These are phyloP conservation scores for Przewalskia tangutica DNA, from an alignment of 257 asterid genomes.

Conservation along the genomic window DNA sequence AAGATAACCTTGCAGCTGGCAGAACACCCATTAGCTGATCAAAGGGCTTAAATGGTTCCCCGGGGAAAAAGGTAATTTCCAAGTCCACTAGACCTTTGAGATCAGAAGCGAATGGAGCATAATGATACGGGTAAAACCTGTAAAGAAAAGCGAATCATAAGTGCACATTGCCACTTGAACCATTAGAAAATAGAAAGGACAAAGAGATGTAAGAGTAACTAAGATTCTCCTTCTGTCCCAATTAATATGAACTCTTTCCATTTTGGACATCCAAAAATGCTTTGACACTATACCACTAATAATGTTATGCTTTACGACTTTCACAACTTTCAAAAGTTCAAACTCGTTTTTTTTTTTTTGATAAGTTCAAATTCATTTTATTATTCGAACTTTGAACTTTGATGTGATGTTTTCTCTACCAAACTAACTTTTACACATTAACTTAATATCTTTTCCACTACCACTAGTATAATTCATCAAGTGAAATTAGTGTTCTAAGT, in stretches of 20 bases:
- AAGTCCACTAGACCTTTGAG: conserved; percentile 66
- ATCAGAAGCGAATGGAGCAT: conserved; percentile 98
- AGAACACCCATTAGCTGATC: conserved; percentile 97
- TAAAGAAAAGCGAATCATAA: conserved; percentile 5
- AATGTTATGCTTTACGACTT: neutral
- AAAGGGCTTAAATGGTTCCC: conserved; percentile 90
- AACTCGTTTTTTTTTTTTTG: neutral
- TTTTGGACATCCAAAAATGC: neutral
- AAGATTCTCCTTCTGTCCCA: neutral
- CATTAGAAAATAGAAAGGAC: neutral
- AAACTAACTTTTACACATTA: neutral
- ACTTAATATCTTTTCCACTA: neutral
- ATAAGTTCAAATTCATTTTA: neutral
- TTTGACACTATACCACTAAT: neutral
- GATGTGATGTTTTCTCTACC: neutral
- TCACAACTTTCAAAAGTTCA: neutral
- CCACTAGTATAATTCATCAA: neutral
- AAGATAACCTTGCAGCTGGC: conserved; percentile 85
- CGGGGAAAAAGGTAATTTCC: conserved; percentile 80
- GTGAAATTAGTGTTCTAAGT: neutral
- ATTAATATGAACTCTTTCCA: neutral
- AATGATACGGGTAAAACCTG: conserved; percentile 98
- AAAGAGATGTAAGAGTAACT: neutral
- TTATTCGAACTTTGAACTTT: neutral
- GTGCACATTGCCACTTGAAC: neutral